Percentiles rank a stretch among this genome's conserved stretches.
Evolutionary conservation across 805 yeast species (phyloP).

Genomic region (Barnettozyma botsteinii): DNA sequence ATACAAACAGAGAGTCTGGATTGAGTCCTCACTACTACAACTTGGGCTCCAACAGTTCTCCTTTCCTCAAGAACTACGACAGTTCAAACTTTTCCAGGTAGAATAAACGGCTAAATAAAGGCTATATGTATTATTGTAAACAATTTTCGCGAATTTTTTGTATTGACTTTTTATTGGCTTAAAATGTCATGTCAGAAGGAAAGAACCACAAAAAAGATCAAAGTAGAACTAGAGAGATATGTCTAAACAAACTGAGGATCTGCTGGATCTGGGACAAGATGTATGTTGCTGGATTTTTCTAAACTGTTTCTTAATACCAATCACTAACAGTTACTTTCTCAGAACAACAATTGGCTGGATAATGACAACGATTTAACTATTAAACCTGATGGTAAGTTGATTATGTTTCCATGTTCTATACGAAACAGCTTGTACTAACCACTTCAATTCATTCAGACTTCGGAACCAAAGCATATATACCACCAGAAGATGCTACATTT

Average conservation of each 20-base stretch:
- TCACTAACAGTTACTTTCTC: background rate
- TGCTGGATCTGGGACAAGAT: conserved; percentile 10
- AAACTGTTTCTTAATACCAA: background rate
- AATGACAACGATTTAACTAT: conserved; percentile 20
- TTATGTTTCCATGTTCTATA: too few relatives aligned
- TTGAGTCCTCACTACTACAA: conserved; percentile 18
- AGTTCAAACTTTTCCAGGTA: too few relatives aligned
- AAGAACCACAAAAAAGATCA: background rate
- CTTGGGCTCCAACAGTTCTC: conserved; percentile 10
- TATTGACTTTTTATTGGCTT: background rate
- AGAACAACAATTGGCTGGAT: conserved; percentile 20
- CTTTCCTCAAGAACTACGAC: conserved; percentile 17
- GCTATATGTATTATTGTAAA: background rate
- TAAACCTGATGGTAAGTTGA: conserved; percentile 15
- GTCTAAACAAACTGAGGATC: conserved; percentile 7
- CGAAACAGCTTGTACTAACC: too few relatives aligned
- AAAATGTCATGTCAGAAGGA: too few relatives aligned
- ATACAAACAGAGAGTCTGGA: too few relatives aligned
- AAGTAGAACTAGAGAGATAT: background rate
- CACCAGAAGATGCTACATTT: conserved; percentile 26
- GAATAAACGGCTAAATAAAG: background rate
- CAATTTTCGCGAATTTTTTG: background rate
- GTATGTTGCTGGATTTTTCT: too few relatives aligned
- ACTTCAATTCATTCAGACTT: conserved; percentile 8
- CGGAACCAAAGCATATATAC: conserved; percentile 29